Conservation (phyloP, 2,329 filamentous ascomycete genomes). For the Trichoderma brevicompactum region DNA sequence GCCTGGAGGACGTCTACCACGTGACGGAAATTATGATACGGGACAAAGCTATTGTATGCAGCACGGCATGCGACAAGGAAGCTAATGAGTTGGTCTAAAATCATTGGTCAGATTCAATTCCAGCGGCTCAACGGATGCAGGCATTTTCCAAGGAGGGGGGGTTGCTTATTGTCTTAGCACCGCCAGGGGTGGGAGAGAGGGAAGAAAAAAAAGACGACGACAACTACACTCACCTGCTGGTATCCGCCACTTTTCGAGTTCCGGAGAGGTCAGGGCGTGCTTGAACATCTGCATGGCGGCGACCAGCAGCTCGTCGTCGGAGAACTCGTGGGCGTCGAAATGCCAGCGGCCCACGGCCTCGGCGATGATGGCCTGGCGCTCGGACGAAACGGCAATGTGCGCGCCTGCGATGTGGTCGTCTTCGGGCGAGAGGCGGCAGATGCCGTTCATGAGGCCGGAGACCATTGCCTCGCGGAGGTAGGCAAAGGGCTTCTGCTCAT, state of each 20-base stretch:
- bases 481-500: slow-evolving; percentile 83
- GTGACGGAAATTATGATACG: slow-evolving; percentile 98
- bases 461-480: slow-evolving; percentile 95
- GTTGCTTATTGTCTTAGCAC: slow-evolving; percentile 24
- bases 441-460: slow-evolving; percentile 84
- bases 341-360: slow-evolving; percentile 76
- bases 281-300: slow-evolving; percentile 87
- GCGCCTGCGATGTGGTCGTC: slow-evolving; percentile 66
- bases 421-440: slow-evolving; percentile 72
- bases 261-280: slow-evolving; percentile 81
- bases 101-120: slow-evolving; percentile 46
- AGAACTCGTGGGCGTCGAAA: slow-evolving; percentile 88
- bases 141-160: slow-evolving; percentile 13
- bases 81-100: slow-evolving; percentile 74
- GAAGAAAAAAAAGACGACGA: background rate
- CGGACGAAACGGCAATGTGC: slow-evolving; percentile 68
- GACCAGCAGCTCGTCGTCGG: slow-evolving; percentile 87
- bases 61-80: slow-evolving; percentile 88
- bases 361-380: slow-evolving; percentile 69
- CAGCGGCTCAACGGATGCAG: slow-evolving; percentile 21
- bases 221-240: slow-evolving; percentile 64
- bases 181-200: background rate
- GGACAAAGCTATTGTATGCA: slow-evolving; percentile 95
- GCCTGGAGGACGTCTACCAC: slow-evolving; percentile 96
- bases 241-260: slow-evolving; percentile 80